Evolutionary conservation across 2,329 filamentous ascomycete species (phyloP).

Genomic region (Ceratocystis huliohia): DNA sequence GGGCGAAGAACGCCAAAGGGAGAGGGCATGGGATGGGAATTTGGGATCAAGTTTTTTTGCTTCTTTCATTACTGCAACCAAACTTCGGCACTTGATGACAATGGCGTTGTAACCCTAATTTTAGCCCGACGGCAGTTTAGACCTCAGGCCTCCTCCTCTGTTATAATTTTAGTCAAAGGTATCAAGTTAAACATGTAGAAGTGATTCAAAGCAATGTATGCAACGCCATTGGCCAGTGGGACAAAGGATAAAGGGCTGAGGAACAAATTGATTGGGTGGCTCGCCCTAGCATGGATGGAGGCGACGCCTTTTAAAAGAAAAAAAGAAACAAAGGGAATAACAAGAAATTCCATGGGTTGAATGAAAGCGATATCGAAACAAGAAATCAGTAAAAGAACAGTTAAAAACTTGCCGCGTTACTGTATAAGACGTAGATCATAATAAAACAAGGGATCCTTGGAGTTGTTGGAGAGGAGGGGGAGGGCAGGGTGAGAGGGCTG

Average conservation of each 20-base stretch:
- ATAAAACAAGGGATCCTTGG: conserved; percentile 2
- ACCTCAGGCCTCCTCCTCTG: not conserved
- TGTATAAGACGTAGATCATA: conserved; percentile 2
- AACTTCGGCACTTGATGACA: not conserved
- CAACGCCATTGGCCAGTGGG: not conserved
- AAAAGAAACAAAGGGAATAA: not conserved
- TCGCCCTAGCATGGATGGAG: too few species aligned
- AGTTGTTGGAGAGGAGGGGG: too few species aligned
- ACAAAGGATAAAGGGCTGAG: not conserved
- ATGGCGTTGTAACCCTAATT: not conserved
- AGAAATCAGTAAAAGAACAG: not conserved
- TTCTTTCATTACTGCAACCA: not conserved
- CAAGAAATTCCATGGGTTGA: not conserved
- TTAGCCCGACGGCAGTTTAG: not conserved
- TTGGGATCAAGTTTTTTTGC: not conserved
- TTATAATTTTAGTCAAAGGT: too few species aligned
- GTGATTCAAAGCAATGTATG: not conserved
- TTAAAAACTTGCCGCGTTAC: not conserved
- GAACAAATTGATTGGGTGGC: too few species aligned
- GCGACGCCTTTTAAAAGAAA: not conserved
- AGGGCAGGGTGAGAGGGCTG: not conserved
- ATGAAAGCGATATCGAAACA: not conserved
- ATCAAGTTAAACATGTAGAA: not conserved
- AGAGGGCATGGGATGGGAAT: not conserved
- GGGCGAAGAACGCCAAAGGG: conserved; percentile 1